Evolutionary conservation across 2,329 filamentous ascomycete species (phyloP).

Genomic region (Sphaerulina vaccinii): DNA sequence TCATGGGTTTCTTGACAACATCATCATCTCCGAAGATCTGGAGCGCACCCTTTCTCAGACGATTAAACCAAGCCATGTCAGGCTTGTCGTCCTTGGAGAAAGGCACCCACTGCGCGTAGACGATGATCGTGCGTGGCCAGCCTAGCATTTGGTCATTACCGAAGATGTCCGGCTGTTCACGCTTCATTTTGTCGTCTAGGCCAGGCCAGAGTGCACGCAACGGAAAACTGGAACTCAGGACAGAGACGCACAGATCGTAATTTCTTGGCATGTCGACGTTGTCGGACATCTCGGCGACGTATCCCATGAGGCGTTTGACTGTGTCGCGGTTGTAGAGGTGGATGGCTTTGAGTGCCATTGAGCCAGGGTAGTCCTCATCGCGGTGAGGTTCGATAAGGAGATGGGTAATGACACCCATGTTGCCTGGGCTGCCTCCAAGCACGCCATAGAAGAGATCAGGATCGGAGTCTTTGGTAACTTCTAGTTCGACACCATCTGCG

Average conservation of each 20-base stretch:
- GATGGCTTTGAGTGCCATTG: conserved; percentile 45
- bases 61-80: conserved; percentile 42
- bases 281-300: conserved; percentile 48
- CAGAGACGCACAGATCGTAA: conserved; percentile 50
- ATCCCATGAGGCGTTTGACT: conserved; percentile 42
- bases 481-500: conserved; percentile 30
- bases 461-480: conserved; percentile 30
- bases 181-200: conserved; percentile 29
- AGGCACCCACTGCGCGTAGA: conserved; percentile 53
- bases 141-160: conserved; percentile 39
- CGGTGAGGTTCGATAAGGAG: conserved; percentile 42
- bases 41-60: conserved; percentile 37
- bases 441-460: conserved; percentile 36
- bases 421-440: conserved; percentile 38
- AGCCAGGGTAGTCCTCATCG: conserved; percentile 43
- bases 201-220: conserved; percentile 41
- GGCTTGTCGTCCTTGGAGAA: conserved; percentile 39
- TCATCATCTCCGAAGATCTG: conserved; percentile 31
- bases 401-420: conserved; percentile 38
- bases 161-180: conserved; percentile 41
- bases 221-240: conserved; percentile 45
- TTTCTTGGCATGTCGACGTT: conserved; percentile 46
- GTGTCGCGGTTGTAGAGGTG: conserved; percentile 44
- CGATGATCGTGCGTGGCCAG: conserved; percentile 45
- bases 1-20: conserved; percentile 43